Evolutionary conservation across 805 yeast genomes (phyloP), one percentile per base, ranked within the genome.

Genomic region (Brettanomyces custersianus): DNA sequence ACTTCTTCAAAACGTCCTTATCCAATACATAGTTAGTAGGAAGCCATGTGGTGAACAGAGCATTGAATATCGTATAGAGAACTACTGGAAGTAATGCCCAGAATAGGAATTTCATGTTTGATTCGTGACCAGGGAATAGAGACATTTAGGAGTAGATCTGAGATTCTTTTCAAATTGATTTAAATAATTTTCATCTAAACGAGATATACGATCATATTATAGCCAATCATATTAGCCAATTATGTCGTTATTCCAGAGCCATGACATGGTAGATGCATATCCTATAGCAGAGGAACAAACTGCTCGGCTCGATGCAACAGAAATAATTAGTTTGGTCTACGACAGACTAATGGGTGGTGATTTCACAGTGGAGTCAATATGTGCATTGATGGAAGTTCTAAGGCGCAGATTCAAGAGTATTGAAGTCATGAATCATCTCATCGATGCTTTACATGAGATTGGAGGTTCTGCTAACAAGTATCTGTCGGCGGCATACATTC

Each of bases 21-120:
- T 90, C 92, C 54, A 90, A 90, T 30, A 77, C 66, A 59, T 72
- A 90, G 49, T 69, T 63, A 12, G 51, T 48, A 23, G 95, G 95
- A 37, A 88, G 70, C 82, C 86, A 80, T 17, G 74, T 66, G 48
- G 62, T 53, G 59, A 64, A 75, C 23, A 72, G 50, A 34, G 46
- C 49, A 52, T 71, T 57, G 38, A 68, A 51, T 8, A 61, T 45
- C 23, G 52, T 52, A 44, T 48, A 66, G 9, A 60, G 26, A 23
- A 47, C 39, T 16, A 58, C 24, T 0, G 59, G 58, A 13, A 43
- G 12, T 4, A 53, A 27, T 2, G 59, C 53, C 25, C 28, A 32
- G 16, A 39, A 8, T 5, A 46, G 28, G 26, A 36, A 29, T 37
- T 34, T 44, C 44, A 43, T 42, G 27, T 10, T 34, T n/a, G 35